Evolutionary conservation across 495 filamentous ascomycete genomes (phyloP).

Genomic region (Neurospora africana): DNA sequence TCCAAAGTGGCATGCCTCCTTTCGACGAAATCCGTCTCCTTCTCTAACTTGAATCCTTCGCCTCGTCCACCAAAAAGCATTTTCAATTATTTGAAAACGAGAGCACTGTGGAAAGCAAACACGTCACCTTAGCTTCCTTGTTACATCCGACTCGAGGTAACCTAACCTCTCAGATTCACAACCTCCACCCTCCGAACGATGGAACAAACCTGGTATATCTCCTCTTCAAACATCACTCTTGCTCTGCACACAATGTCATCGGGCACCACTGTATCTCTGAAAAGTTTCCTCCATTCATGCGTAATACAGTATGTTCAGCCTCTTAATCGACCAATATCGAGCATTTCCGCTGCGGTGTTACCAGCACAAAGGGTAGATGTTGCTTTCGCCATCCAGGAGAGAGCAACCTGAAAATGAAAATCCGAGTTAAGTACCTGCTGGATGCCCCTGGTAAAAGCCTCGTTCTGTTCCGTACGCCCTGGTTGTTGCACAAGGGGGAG

Average conservation of each 20-base stretch:
- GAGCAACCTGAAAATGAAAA: background rate
- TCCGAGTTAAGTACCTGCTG: background rate
- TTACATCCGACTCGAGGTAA: too few relatives aligned
- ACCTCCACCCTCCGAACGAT: background rate
- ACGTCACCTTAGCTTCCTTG: background rate
- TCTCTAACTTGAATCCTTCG: background rate
- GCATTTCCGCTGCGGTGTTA: background rate
- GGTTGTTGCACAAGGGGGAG: background rate
- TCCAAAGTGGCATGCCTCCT: background rate
- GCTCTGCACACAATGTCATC: background rate
- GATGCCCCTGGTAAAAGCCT: background rate
- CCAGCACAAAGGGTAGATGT: background rate
- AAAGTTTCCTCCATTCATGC: background rate
- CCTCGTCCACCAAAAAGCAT: background rate
- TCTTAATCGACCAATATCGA: background rate
- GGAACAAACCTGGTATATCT: background rate
- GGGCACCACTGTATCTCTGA: background rate
- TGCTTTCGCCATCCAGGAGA: too few relatives aligned
- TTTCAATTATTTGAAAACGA: background rate
- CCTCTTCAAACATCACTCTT: background rate
- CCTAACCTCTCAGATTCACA: background rate
- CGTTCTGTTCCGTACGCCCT: background rate
- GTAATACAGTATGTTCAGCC: background rate
- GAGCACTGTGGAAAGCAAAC: too few relatives aligned
- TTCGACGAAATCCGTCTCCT: background rate